Conservation (phyloP, 352 stramenopile species). For the Phytophthora cactorum region DNA sequence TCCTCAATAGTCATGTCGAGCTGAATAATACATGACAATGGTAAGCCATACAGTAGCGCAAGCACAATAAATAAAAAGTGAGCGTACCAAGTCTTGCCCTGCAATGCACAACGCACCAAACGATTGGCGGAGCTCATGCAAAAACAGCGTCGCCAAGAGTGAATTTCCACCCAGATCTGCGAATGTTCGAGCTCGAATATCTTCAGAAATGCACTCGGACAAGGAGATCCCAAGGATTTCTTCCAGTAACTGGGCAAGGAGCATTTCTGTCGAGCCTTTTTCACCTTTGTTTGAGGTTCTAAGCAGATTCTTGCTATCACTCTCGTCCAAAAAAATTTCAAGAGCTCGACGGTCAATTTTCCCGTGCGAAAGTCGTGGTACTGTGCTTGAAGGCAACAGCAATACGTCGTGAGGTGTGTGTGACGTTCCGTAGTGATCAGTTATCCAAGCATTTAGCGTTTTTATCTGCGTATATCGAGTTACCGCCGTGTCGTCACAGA, state of each 20-base stretch:
- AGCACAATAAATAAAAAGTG: neutral
- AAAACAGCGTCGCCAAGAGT: conserved; percentile 52
- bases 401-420: conserved; percentile 41
- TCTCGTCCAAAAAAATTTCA: conserved; percentile 12
- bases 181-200: conserved; percentile 33
- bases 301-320: neutral
- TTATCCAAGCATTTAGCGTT: conserved; percentile 39
- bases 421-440: conserved; percentile 32
- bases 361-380: conserved; percentile 41
- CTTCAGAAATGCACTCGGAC: neutral
- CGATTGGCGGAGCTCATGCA: conserved; percentile 44
- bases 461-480: conserved; percentile 15
- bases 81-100: conserved; percentile 34
- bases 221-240: conserved; percentile 17
- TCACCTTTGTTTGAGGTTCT: neutral
- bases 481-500: conserved; percentile 11
- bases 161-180: conserved; percentile 61
- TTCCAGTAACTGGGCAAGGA: conserved; percentile 15
- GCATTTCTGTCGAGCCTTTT: conserved; percentile 1
- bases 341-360: conserved; percentile 50
- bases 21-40: conserved; percentile 13
- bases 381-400: conserved; percentile 5
- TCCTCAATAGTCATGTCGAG: conserved; percentile 33
- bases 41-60: neutral
- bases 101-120: conserved; percentile 18